Base-by-base conservation (phyloP, 805 yeast species). In the Alloascoidea hylecoeti region DNA sequence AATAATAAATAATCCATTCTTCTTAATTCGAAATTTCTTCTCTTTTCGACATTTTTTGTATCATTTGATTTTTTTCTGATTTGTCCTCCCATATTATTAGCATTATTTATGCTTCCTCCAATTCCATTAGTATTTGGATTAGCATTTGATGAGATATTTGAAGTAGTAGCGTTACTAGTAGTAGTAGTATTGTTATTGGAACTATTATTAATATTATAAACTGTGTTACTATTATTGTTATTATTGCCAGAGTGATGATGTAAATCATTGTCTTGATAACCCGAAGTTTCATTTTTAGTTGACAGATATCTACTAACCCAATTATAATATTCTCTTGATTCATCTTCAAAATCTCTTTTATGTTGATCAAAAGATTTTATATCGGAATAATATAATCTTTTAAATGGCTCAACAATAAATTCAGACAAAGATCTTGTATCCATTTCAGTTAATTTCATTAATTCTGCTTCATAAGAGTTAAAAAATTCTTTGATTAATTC, bases 281-380 rank as follows among this genome's bases (percentile, higher is more conserved):
- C 57, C 18, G 40, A 44, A 17, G 50, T 49, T 16, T 56, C 63
- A 27, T 53, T 52, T 40, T 57, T 58, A 40, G 50, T 51, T 12
- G 63, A 45, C 16, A 63, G 48, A 39, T 63, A 63, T n/a, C 65
- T 47, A 12, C 64, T 52, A 37, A 63, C 52, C 66, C 67, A 63
- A 23, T 63, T 50, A 44, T 63, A 63, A 44, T 63, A 63, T 42
- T 63, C 65, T 17, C 53, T 47, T 14, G 64, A 57, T 37, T 60
- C 64, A 35, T 64, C 69, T 38, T 64, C 68, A 46, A 63, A 63
- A 35, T 63, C 68, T 23, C 60, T 53, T 38, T 63, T 62, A 34
- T 58, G 52, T 17, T 44, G 38, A 19, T 63, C 68, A 34, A 58
- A 58, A 13, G 52, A 37, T 45, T 63, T 63, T 43, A 63, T 56